Evolutionary conservation across 2,329 filamentous ascomycete species (phyloP), one percentile per base, ranked within the genome.

Genomic region (Aspergillus hiratsukae): DNA sequence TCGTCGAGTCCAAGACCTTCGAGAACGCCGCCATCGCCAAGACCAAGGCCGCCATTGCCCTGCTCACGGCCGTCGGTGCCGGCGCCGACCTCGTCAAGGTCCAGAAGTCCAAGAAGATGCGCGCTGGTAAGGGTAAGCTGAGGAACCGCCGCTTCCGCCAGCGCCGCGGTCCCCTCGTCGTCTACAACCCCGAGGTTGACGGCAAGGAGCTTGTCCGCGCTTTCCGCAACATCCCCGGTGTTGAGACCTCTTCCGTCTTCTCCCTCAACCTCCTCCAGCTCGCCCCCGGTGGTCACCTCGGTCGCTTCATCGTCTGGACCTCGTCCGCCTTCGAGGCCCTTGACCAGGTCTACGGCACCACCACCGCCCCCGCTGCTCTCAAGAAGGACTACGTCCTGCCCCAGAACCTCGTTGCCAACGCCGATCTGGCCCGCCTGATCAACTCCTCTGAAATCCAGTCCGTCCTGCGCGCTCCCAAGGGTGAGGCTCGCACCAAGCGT

Each of bases 361-460:
- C 91, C 76, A 94, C 90, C 73, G 83, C 87, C 77, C 86, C 93
- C 68, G 93, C 92, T 50, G 87, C 89, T 64, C 87, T 96, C 75
- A 99, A 99, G 91, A 95, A 94, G 84, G 93, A 99, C 86, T 99
- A 94, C 89, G 85, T 96, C 74, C 87, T 99, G 69, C 94, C 94
- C 66, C 89, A 88, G 73, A 92, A 93, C 83, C 79, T 95, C 69
- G 90, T 99, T 76, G 85, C 89, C 73, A 93, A 99, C 85, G 87
- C 94, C 76, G 94, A 99, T 75, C 87, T 99, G 71, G 87, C 86
- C 81, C 94, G 95, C 80, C 86, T 99, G 75, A 99, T 99, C 89
- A 99, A 99, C 91, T 93, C 89, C 74, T 91, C 90, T 74, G 94
- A 99, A 83, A 89, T 97, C 79, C 94, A 99, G 88, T 90, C 88